phyloP scores from a whole-genome alignment of 164 flowering plant genomes.

The Dillenia suffruticosa region DNA sequence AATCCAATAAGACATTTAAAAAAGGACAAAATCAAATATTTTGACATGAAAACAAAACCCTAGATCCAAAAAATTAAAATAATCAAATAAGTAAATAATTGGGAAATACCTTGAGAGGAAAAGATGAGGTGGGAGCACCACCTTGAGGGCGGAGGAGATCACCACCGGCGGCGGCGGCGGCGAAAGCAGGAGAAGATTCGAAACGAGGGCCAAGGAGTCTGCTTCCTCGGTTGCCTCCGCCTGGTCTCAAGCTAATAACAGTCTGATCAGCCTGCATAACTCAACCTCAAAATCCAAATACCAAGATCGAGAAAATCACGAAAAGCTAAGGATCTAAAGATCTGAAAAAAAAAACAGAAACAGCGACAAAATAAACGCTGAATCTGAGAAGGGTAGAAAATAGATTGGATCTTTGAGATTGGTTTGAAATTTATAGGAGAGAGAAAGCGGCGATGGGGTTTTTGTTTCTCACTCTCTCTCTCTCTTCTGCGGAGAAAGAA shows the following conservation, averaged over 20 bases:
- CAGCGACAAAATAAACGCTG: conserved; percentile 1
- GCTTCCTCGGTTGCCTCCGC: conserved; percentile 62
- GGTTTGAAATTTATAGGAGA: not conserved
- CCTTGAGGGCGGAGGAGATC: conserved; percentile 39
- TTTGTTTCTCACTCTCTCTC: not conserved
- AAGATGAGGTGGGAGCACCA: conserved; percentile 16
- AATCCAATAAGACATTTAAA: not conserved
- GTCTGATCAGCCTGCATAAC: conserved; percentile 97
- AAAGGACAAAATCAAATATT: not conserved
- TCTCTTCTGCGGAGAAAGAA: conserved; percentile 12
- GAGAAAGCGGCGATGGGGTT: not conserved
- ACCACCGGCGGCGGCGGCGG: conserved; percentile 35
- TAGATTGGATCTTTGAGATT: not conserved
- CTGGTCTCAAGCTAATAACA: conserved; percentile 88
- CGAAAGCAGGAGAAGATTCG: conserved; percentile 36
- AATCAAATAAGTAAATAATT: not conserved
- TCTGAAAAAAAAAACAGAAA: not conserved
- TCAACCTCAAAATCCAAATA: conserved; percentile 11
- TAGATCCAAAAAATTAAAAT: conserved; percentile 22
- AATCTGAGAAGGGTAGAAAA: not conserved
- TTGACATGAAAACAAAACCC: conserved; percentile 11
- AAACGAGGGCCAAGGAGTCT: conserved; percentile 53
- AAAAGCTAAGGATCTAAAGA: not conserved
- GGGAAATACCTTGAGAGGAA: conserved; percentile 37
- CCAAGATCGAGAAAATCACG: too few species aligned